Percentiles rank a stretch among this genome's conserved stretches.
phyloP scores from a whole-genome alignment of 2,329 filamentous ascomycete genomes.

The Blastomyces parvus region DNA sequence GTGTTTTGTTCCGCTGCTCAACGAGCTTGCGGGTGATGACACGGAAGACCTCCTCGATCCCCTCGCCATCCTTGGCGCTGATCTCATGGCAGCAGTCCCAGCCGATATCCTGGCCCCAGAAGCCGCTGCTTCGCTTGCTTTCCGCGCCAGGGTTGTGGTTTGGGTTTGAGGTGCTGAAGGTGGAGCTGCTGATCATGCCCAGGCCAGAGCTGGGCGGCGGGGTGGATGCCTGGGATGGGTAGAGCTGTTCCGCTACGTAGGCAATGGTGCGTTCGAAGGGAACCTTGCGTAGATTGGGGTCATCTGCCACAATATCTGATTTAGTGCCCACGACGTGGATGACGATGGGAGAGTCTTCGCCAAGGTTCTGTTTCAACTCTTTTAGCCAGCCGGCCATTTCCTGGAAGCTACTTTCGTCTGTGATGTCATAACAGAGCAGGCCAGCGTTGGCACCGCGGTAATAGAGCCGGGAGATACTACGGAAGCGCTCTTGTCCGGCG shows the following conservation, averaged over 20 bases:
- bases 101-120: constrained; percentile 82
- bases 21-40: constrained; percentile 76
- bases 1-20: constrained; percentile 56
- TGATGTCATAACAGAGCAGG: constrained; percentile 91
- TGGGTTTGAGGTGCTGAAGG: constrained; percentile 20
- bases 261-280: constrained; percentile 93
- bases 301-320: constrained; percentile 77
- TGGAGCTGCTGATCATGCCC: constrained; percentile 24
- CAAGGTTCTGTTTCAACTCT: constrained; percentile 70
- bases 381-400: constrained; percentile 90
- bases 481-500: constrained; percentile 88
- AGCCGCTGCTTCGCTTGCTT: constrained; percentile 40
- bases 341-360: constrained; percentile 59
- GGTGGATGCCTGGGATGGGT: constrained; percentile 57
- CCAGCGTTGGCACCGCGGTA: constrained; percentile 93
- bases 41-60: constrained; percentile 91
- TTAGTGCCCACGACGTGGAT: constrained; percentile 95
- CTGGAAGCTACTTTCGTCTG: constrained; percentile 70
- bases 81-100: constrained; percentile 99
- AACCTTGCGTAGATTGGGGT: constrained; percentile 69
- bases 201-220: constrained; percentile 55
- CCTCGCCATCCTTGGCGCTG: constrained; percentile 84
- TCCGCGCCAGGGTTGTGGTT: constrained; percentile 28
- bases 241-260: constrained; percentile 86
- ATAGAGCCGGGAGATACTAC: constrained; percentile 88